These are phyloP conservation scores for Hura crepitans DNA, from an alignment of 441 rosid genomes.

Conservation along the genomic window DNA sequence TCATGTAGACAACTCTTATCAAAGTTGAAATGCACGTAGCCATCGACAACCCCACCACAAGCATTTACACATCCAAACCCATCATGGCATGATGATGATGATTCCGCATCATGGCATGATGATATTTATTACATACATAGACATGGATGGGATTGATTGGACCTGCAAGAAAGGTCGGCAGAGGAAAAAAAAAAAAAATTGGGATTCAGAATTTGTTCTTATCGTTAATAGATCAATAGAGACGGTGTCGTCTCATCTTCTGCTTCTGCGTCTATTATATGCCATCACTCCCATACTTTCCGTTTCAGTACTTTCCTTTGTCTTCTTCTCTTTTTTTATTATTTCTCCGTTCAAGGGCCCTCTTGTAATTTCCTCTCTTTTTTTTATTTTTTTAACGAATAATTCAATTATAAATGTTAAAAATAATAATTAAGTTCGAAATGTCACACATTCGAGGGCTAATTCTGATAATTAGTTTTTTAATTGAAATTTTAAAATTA, in stretches of 20 bases:
- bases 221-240: constrained; percentile 8
- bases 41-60: constrained; percentile 10
- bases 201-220: constrained; percentile 28
- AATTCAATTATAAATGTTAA: too few species aligned
- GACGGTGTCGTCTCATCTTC: background rate
- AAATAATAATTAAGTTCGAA: too few species aligned
- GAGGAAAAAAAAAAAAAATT: too few species aligned
- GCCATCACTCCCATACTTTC: constrained; percentile 28
- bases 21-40: constrained; percentile 12
- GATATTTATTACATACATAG: background rate
- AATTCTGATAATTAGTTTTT: too few species aligned
- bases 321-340: constrained; percentile 18
- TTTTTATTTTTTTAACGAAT: background rate
- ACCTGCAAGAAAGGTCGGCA: constrained; percentile 21
- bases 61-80: background rate
- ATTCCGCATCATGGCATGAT: background rate
- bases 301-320: constrained; percentile 28
- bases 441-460: too few species aligned
- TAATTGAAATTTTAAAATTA: too few species aligned
- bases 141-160: constrained; percentile 22
- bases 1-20: constrained; percentile 13
- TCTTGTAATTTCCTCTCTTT: too few species aligned
- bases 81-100: background rate
- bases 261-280: background rate
- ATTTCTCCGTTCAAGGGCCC: too few species aligned